These are phyloP conservation scores for Hypsizygus ulmarius DNA, from an alignment of 1,284 basidiomycete species.

Conservation along the genomic window DNA sequence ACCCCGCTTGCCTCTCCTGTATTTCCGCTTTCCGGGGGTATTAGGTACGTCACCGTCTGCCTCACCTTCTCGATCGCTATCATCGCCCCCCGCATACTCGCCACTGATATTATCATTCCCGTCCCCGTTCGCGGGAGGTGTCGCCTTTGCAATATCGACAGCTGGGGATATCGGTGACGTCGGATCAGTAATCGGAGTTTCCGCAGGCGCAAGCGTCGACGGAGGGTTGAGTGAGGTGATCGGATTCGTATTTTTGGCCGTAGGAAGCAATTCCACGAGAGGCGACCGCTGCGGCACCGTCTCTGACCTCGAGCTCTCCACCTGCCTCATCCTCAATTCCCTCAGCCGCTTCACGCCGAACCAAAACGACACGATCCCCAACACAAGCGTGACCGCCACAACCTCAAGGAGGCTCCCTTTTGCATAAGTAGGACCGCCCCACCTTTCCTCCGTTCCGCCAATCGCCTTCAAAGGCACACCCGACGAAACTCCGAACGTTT, in stretches of 20 bases:
- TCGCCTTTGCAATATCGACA: conserved; percentile 3
- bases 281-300: not conserved
- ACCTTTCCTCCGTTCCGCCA: conserved; percentile 5
- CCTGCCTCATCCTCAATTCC: conserved; percentile 9
- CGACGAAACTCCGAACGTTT: conserved; percentile 6
- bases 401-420: conserved; percentile 17
- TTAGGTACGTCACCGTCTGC: conserved; percentile 38
- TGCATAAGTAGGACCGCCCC: conserved; percentile 1
- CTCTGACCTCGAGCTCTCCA: conserved; percentile 2
- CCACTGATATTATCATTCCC: conserved; percentile 6
- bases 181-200: conserved; percentile 2
- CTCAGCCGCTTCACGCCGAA: conserved; percentile 24
- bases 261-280: not conserved
- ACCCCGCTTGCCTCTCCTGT: conserved; percentile 43
- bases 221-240: not conserved
- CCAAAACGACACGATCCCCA: conserved; percentile 25
- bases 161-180: not conserved
- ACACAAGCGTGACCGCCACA: conserved; percentile 16
- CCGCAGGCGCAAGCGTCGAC: not conserved
- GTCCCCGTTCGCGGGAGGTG: not conserved
- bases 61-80: conserved; percentile 59
- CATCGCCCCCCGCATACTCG: conserved; percentile 45
- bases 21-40: conserved; percentile 45
- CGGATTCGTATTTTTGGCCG: not conserved
- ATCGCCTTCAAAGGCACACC: not conserved